Conservation (phyloP, 257 asterid species). For the Echium plantagineum region DNA sequence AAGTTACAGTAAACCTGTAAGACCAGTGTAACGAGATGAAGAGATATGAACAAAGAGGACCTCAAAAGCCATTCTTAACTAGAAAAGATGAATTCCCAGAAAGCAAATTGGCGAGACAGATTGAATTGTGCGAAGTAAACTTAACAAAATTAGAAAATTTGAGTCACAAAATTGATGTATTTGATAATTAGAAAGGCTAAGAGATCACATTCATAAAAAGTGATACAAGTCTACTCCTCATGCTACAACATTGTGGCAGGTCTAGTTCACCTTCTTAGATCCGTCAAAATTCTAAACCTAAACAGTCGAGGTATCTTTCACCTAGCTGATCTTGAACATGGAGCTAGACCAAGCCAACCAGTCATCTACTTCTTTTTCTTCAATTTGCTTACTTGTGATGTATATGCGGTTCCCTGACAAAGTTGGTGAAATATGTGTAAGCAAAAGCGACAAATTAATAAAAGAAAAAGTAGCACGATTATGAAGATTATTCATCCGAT, state of each 20-base stretch:
- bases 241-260: conserved; percentile 43
- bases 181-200: conserved; percentile 7
- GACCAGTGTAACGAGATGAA: too few species aligned
- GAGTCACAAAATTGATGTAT: not conserved
- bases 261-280: conserved; percentile 11
- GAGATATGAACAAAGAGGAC: too few species aligned
- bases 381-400: conserved; percentile 51
- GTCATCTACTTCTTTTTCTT: conserved; percentile 82
- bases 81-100: not conserved
- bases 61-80: too few species aligned
- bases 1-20: too few species aligned
- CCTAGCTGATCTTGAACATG: conserved; percentile 17
- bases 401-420: conserved; percentile 76
- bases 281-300: conserved; percentile 11
- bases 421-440: conserved; percentile 13
- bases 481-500: conserved; percentile 4
- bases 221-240: conserved; percentile 9
- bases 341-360: conserved; percentile 15
- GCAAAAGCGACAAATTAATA: not conserved
- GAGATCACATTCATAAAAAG: conserved; percentile 15
- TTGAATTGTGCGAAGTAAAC: too few species aligned
- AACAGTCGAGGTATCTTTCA: conserved; percentile 12
- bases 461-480: conserved; percentile 42
- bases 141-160: not conserved
- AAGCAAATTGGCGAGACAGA: not conserved